Evolutionary conservation across 1,284 basidiomycete species (phyloP).

Genomic region (Exobasidium rhododendri): DNA sequence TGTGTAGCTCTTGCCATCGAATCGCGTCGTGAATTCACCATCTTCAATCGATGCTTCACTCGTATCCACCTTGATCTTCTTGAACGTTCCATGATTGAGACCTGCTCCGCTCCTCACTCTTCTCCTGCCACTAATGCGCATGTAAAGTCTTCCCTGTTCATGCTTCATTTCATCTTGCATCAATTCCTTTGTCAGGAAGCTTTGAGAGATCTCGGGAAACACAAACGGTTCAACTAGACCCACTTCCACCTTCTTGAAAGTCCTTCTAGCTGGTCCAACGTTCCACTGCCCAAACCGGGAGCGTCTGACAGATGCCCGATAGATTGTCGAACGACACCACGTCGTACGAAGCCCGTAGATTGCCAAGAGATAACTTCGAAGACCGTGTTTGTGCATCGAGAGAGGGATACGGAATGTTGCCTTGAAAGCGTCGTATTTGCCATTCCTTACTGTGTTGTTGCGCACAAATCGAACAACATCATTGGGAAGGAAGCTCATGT

Average conservation of each 20-base stretch:
- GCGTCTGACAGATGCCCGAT: slow-evolving; percentile 55
- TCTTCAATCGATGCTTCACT: slow-evolving; percentile 11
- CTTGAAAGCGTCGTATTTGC: slow-evolving; percentile 87
- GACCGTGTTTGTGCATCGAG: slow-evolving; percentile 82
- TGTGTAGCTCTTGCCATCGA: background rate
- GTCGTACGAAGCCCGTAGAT: slow-evolving; percentile 76
- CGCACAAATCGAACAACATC: slow-evolving; percentile 76
- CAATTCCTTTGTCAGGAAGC: background rate
- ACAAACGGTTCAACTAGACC: slow-evolving; percentile 52
- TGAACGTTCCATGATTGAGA: no score
- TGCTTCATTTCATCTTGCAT: slow-evolving; percentile 14
- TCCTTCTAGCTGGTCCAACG: slow-evolving; percentile 56
- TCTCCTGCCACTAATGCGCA: background rate
- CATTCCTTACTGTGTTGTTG: slow-evolving; percentile 72
- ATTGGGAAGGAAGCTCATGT: slow-evolving; percentile 84
- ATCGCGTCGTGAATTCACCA: background rate
- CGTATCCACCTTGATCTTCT: slow-evolving; percentile 6
- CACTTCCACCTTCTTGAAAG: slow-evolving; percentile 52
- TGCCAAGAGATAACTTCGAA: slow-evolving; percentile 77
- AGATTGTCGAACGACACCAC: slow-evolving; percentile 89
- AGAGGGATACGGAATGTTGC: slow-evolving; percentile 84
- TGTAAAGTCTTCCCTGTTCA: slow-evolving; percentile 14
- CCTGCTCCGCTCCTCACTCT: slow-evolving; percentile 23
- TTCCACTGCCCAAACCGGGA: slow-evolving; percentile 56
- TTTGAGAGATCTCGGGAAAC: slow-evolving; percentile 40